Base-by-base conservation (phyloP, 2,329 filamentous ascomycete species). In the Colletotrichum chlorophyti region DNA sequence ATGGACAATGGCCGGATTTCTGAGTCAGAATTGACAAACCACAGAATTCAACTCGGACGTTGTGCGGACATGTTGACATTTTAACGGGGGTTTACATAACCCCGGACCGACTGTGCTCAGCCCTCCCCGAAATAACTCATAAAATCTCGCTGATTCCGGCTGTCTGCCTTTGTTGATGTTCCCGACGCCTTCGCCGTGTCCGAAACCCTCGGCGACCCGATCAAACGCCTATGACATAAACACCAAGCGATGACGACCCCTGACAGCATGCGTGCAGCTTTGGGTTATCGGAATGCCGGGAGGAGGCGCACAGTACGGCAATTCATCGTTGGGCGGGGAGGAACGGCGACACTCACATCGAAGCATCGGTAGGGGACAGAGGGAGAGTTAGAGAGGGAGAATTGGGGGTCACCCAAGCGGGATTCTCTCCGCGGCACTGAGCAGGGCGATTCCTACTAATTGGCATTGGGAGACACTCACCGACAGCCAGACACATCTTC, bases 61-160 rank as follows among this genome's bases (percentile, higher is more conserved):
- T 55, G 55, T 43, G 52, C 55, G 50, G 55, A 59, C 9, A 26
- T 14, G 41, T 42, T 51, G 23, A 51, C 43, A 38, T 43, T n/a
- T 17, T 17, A 49, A 42, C 55, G 32, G 43, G 43, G 43, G 54
- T 46, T 46, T 34, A 55, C 52, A 42, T 34, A 47, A 42, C 32
- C 24, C 55, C 51, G 37, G 43, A 14, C 42, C 37, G 55, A 15
- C 17, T 27, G 24, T 54, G 50, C 50, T 59, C 45, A 59, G 55
- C 55, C 55, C 43, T 43, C 43, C 55, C 42, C 42, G 37, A 59
- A 59, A 59, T 55, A 48, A 49, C 48, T 46, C 42, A 12, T 59
- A 45, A 58, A 59, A 59, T 59, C 37, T 52, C 55, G 37, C 55
- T 55, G 55, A 55, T 49, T 59, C 55, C 55, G 51, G 55, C 31